Evolutionary conservation across 805 yeast species (phyloP).

Genomic region (Kluyveromyces nonfermentans): DNA sequence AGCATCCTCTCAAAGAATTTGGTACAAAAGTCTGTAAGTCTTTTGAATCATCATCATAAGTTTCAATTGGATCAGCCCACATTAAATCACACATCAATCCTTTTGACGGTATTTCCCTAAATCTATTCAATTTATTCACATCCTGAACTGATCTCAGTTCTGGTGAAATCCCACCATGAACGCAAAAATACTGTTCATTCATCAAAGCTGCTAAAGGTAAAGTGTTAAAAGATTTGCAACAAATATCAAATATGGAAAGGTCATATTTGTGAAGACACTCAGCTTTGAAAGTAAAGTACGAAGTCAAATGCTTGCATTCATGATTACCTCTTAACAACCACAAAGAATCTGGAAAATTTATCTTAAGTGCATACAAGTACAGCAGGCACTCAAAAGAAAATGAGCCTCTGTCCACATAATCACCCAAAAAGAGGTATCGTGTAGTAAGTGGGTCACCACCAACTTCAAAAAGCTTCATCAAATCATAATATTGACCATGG

Average conservation of each 20-base stretch:
- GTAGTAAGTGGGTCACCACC: slow-evolving; percentile 82
- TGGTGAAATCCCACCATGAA: slow-evolving; percentile 93
- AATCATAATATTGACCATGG: slow-evolving; percentile 92
- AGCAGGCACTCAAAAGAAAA: slow-evolving; percentile 77
- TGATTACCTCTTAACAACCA: slow-evolving; percentile 90
- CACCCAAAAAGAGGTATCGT: slow-evolving; percentile 79
- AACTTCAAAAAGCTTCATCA: slow-evolving; percentile 83
- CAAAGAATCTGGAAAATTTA: slow-evolving; percentile 62
- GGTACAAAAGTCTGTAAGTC: slow-evolving; percentile 41
- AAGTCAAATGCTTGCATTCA: slow-evolving; percentile 88
- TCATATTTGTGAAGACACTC: slow-evolving; percentile 86
- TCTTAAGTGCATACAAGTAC: slow-evolving; percentile 68
- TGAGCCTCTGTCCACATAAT: slow-evolving; percentile 91
- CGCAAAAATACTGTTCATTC: slow-evolving; percentile 91
- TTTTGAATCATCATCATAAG: slow-evolving; percentile 58
- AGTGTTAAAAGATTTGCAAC: slow-evolving; percentile 71
- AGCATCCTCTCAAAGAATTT: slow-evolving; percentile 82
- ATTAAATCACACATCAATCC: slow-evolving; percentile 91
- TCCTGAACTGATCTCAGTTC: slow-evolving; percentile 65
- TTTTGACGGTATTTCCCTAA: slow-evolving; percentile 84
- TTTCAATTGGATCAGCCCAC: slow-evolving; percentile 95
- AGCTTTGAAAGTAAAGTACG: slow-evolving; percentile 83
- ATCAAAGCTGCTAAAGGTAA: slow-evolving; percentile 87
- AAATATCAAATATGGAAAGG: slow-evolving; percentile 53
- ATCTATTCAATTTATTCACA: slow-evolving; percentile 60